Evolutionary conservation across 148 eudicot genomes (phyloP), one percentile per base, ranked within the genome.

Genomic region (Persicaria maculosa): DNA sequence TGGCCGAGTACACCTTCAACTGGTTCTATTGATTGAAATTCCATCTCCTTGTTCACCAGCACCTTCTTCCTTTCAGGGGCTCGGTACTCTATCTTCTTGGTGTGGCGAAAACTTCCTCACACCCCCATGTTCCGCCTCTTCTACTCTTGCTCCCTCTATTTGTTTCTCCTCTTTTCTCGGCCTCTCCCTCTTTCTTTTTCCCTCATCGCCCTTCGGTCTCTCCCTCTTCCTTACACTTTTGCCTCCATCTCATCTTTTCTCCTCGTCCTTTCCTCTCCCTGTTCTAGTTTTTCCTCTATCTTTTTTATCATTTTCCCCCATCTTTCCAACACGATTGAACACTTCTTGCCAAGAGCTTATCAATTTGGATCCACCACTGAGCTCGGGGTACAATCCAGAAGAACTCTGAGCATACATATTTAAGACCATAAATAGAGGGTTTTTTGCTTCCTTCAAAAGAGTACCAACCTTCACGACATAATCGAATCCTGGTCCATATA

Each of bases 401-500:
- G 86, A 86, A 72, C 79, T 78, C 44, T 82, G 77, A 75, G 82
- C 80, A 76, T 93, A 86, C 20, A 8, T 75, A 47, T 54, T 80
- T 80, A 93, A 79, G 76, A 75, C 71, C 46, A 72, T 77, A 36
- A 65, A 72, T 68, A 81, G 20, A 5, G 77, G 79, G 76, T 47
- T 73, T 43, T 91, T 76, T 4, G 62, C 75, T 75, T 82, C 81
- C 72, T 83, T 79, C 54, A 90, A 43, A 61, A 31, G 47, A 9
- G 77, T 53, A 57, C 15, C 72, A 47, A 82, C 90, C 80, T 79
- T 88, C 17, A 74, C 77, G n/a, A 89, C 98, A 67, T 89, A 93
- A 57, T 77, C 83, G 59, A 91, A 79, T 43, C 84, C 82, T 2
- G 69, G 75, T 64, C 98, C 97, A 71, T 89, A 93, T 2, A 93